Base-by-base conservation (phyloP, 306 rosid species). In the Lathyrus sativus region DNA sequence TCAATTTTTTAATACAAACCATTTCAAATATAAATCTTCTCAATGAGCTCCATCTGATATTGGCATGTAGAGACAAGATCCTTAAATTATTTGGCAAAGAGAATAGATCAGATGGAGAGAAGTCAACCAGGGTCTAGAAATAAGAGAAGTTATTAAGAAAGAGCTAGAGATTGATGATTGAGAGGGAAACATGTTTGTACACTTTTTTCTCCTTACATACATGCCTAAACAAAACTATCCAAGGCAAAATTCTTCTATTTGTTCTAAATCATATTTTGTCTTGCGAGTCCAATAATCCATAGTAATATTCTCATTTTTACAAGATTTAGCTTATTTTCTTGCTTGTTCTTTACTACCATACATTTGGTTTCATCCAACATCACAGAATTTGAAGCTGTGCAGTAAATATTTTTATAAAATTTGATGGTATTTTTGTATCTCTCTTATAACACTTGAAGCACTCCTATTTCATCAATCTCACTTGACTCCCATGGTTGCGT, bases 351-450 rank as follows among this genome's bases (percentile, higher is more conserved):
- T 28, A n/a, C 24, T 2, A 3, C 26, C 69, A 31, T 22, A 42
- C 69, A 64, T 64, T 64, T 64, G 6, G 2, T 64, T 39, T 4
- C 24, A 64, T 43, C n/a, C n/a, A n/a, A 64, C 68, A 42, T 24
- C 29, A 2, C 8, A 48, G 3, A 42, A 26, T 15, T 44, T 2
- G 13, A 7, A 46, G 9, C n/a, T 29, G 22, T 26, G 55, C 1
- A 4, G 55, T 22, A 13, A 41, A 44, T 0, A 2, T 3, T 24
- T 43, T 14, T 6, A 29, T n/a, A 24, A 45, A 46, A 33, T 65
- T 29, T 8, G 39, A n/a, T 14, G 58, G 22, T 28, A 2, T 1
- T 43, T 43, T 63, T 26, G 13, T 14, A 46, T 65, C 58, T 28
- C 58, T 28, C 29, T n/a, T 7, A 46, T 45, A 46, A 45, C 70